phyloP scores from a whole-genome alignment of 331 rosid genomes.

The Phaseolus coccineus region DNA sequence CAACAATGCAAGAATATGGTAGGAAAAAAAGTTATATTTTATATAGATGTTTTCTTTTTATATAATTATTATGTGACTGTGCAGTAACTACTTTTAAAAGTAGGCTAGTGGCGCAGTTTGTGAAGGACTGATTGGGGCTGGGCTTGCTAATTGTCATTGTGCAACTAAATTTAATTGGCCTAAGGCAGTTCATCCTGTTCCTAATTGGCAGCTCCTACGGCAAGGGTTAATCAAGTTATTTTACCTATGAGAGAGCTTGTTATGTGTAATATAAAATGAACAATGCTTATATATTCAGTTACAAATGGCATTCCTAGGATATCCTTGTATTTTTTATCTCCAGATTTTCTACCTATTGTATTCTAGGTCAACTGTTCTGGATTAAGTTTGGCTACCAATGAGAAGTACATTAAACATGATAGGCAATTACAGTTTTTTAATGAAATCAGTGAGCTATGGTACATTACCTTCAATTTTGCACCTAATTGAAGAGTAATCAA shows the following conservation, averaged over 20 bases:
- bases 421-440: background rate
- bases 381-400: constrained; percentile 21
- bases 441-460: constrained; percentile 16
- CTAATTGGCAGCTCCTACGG: background rate
- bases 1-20: background rate
- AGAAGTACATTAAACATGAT: background rate
- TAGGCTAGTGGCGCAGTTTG: too few relatives aligned
- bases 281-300: constrained; percentile 13
- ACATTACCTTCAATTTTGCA: constrained; percentile 23
- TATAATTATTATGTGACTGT: background rate
- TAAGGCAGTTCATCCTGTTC: background rate
- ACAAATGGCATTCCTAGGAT: background rate
- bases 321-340: background rate
- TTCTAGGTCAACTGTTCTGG: background rate
- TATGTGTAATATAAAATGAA: background rate
- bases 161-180: too few relatives aligned
- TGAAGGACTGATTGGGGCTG: too few relatives aligned
- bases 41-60: background rate
- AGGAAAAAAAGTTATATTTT: background rate
- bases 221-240: background rate
- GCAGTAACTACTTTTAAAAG: too few relatives aligned
- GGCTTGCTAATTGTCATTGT: too few relatives aligned
- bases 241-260: background rate
- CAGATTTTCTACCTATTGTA: background rate
- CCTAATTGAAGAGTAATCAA: constrained; percentile 16